Conservation (phyloP, 257 asterid species). For the Lavandula angustifolia region DNA sequence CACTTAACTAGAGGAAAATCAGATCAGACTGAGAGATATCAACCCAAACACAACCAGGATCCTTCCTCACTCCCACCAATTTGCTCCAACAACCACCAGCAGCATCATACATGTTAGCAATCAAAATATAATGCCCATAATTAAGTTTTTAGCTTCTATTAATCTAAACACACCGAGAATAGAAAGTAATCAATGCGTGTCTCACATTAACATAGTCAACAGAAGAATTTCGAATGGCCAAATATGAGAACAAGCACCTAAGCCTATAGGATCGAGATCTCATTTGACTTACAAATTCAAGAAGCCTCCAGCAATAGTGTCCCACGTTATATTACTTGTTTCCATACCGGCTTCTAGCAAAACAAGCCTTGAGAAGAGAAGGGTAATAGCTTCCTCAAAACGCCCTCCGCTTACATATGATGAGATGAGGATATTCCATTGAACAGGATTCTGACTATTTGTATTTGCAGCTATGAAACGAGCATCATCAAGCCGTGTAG, state of each 20-base stretch:
- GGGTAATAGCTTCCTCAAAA: conserved; percentile 63
- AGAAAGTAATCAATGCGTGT: conserved; percentile 68
- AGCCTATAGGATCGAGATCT: conserved; percentile 70
- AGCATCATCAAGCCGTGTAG: conserved; percentile 57
- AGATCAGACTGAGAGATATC: no score
- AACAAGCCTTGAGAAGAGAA: conserved; percentile 83
- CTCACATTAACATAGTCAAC: conserved; percentile 50
- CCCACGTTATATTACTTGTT: conserved; percentile 61
- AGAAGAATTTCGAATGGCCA: conserved; percentile 57
- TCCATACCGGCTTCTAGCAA: conserved; percentile 48
- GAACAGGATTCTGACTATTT: conserved; percentile 52
- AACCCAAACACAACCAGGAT: conserved; percentile 81
- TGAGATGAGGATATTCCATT: conserved; percentile 81
- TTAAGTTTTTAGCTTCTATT: conserved; percentile 45
- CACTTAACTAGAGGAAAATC: no score
- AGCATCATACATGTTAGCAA: conserved; percentile 86
- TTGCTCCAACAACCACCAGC: conserved; percentile 76
- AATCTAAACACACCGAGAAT: conserved; percentile 74
- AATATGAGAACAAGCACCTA: conserved; percentile 78
- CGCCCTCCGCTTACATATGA: conserved; percentile 54
- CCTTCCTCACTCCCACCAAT: conserved; percentile 77
- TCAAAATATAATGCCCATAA: conserved; percentile 74
- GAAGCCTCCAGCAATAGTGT: conserved; percentile 75
- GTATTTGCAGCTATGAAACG: conserved; percentile 48
- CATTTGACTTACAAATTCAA: conserved; percentile 61